Conservation (phyloP, 495 filamentous ascomycete species). For the Clavariopsis aquatica region DNA sequence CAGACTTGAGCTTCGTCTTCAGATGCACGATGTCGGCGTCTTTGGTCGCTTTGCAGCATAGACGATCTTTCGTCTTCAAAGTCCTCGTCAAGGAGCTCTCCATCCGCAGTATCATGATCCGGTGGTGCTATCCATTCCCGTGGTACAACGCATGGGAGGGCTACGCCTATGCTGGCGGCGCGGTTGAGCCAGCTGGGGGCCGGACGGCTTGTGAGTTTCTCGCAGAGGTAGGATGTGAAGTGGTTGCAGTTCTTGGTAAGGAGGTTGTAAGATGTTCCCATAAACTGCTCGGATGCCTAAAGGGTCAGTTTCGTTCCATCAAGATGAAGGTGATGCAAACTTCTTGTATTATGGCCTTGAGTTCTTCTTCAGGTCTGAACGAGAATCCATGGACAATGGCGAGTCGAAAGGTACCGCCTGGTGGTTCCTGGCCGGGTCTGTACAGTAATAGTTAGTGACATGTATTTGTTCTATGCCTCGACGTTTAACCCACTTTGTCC, state of each 20-base stretch:
- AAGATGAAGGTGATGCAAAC: background rate
- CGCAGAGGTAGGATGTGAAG: constrained; percentile 70
- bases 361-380: constrained; percentile 60
- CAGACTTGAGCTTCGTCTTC: constrained; percentile 37
- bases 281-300: constrained; percentile 62
- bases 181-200: constrained; percentile 75
- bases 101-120: constrained; percentile 69
- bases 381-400: constrained; percentile 74
- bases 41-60: constrained; percentile 52
- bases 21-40: constrained; percentile 36
- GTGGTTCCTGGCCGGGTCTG: constrained; percentile 62
- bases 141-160: constrained; percentile 76
- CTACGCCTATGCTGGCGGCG: constrained; percentile 74
- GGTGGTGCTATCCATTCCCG: constrained; percentile 75
- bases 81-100: constrained; percentile 60
- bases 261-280: constrained; percentile 71
- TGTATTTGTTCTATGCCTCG: too few relatives aligned
- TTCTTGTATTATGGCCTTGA: constrained; percentile 64
- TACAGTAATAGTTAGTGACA: background rate
- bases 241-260: constrained; percentile 82
- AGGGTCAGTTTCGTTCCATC: background rate
- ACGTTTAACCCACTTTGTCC: constrained; percentile 52
- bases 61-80: constrained; percentile 55
- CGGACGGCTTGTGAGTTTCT: constrained; percentile 61
- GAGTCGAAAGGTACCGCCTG: constrained; percentile 69